Evolutionary conservation across 176 grass and related monocot genomes (phyloP).

Genomic region (Oryza officinalis): DNA sequence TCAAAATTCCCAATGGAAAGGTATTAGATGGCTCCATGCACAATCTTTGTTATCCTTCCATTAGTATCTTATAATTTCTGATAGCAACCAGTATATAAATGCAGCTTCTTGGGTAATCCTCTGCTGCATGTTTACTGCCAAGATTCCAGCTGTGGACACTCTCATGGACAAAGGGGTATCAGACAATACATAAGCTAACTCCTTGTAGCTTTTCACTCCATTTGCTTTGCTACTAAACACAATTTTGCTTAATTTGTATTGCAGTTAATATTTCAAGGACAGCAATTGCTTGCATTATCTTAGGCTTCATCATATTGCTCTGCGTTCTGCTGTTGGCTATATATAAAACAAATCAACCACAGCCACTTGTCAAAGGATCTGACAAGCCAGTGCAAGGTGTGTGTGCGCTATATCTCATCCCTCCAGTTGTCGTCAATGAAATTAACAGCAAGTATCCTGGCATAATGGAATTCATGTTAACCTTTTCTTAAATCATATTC

Average conservation of each 20-base stretch:
- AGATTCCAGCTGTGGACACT: slow-evolving; percentile 55
- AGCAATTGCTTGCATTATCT: slow-evolving; percentile 73
- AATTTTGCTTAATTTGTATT: slow-evolving; percentile 15
- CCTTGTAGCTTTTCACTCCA: neutral
- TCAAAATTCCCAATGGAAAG: slow-evolving; percentile 87
- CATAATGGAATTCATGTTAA: slow-evolving; percentile 11
- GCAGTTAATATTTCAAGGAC: slow-evolving; percentile 76
- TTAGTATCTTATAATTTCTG: neutral
- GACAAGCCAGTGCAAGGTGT: slow-evolving; percentile 68
- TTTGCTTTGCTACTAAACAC: slow-evolving; percentile 14
- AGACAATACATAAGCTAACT: slow-evolving; percentile 4
- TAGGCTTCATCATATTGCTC: slow-evolving; percentile 74
- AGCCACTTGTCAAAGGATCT: slow-evolving; percentile 62
- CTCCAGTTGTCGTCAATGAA: neutral
- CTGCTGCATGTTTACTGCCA: slow-evolving; percentile 61
- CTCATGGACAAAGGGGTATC: slow-evolving; percentile 70
- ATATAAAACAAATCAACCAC: slow-evolving; percentile 82
- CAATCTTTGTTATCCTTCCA: neutral
- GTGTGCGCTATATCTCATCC: slow-evolving; percentile 19
- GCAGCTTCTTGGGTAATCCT: slow-evolving; percentile 84
- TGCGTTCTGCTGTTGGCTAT: slow-evolving; percentile 69
- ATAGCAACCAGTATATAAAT: slow-evolving; percentile 32
- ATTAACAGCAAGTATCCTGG: neutral
- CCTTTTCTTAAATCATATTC: slow-evolving; percentile 24
- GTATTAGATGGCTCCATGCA: slow-evolving; percentile 31